Base-by-base conservation (phyloP, 2,329 filamentous ascomycete species). In the Colletotrichum musae region DNA sequence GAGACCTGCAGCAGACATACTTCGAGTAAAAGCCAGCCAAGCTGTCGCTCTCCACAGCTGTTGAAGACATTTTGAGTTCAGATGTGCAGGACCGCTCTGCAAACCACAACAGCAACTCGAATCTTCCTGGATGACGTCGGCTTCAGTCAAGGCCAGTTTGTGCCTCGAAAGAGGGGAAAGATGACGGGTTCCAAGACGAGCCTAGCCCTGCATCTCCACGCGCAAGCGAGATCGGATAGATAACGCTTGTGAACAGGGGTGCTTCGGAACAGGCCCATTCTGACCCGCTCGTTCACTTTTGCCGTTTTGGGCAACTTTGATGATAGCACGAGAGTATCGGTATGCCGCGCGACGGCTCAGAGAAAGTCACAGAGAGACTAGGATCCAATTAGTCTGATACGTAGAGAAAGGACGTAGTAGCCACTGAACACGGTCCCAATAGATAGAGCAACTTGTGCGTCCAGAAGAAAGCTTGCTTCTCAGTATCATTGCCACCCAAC, bases 191-290 rank as follows among this genome's bases (percentile, higher is more conserved):
- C 64, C 36, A 21, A 56, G 43, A 15, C 41, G 36, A 45, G 53
- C 13, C 15, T 41, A 52, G 53, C n/a, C 60, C 36, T 24, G 10
- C 18, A 47, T 36, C 45, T 47, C 64, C 64, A 64, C 59, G 28
- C 52, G 39, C 26, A 47, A 64, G 59, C 59, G 64, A 64, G 45
- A 64, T 64, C 59, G 64, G 64, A 57, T 64, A 28, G 21, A 32
- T 32, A 12, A 18, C 21, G 9, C 6, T 32, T 13, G 12, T 32
- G 28, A 32, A 4, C 26, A 53, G 53, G 58, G 47, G 16, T 26
- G 18, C 10, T 9, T 52, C 48, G 48, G 26, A 59, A 50, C 43
- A 6, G 18, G 50, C 57, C 57, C 45, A 52, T 16, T 24, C 6
- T 24, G 21, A 24, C 21, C 21, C 21, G 21, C 21, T 24, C 21